Evolutionary conservation across 148 eudicot species (phyloP).

Genomic region (Chenopodium album): DNA sequence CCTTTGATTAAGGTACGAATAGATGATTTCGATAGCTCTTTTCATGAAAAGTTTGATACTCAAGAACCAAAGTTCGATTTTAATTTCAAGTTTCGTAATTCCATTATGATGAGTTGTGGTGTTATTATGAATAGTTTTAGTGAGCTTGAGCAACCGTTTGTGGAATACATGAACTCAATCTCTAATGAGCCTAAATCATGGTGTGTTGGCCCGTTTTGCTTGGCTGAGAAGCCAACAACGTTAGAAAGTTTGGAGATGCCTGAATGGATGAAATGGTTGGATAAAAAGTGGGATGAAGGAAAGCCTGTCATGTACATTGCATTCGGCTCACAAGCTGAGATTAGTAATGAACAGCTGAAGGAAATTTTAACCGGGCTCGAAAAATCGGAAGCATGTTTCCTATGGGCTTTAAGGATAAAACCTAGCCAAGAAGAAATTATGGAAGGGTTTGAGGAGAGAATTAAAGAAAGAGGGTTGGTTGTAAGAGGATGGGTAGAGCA

Average conservation of each 20-base stretch:
- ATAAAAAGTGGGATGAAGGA: conserved; percentile 31
- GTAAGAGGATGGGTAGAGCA: conserved; percentile 74
- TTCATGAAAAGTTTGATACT: conserved; percentile 24
- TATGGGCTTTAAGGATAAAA: conserved; percentile 63
- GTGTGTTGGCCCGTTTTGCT: conserved; percentile 66
- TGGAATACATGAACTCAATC: conserved; percentile 35
- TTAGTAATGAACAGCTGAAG: conserved; percentile 40
- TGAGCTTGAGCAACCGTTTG: conserved; percentile 48
- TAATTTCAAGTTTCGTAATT: conserved; percentile 11
- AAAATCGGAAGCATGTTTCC: conserved; percentile 42
- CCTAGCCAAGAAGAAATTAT: conserved; percentile 22
- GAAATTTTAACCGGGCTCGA: conserved; percentile 60
- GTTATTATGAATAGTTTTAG: conserved; percentile 47
- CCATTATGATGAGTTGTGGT: conserved; percentile 41
- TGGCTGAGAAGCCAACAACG: conserved; percentile 22
- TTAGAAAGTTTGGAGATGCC: conserved; percentile 23
- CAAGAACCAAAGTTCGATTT: conserved; percentile 43
- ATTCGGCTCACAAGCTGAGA: conserved; percentile 68
- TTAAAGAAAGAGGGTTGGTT: conserved; percentile 49
- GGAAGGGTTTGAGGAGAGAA: conserved; percentile 43
- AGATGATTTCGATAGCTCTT: conserved; percentile 40
- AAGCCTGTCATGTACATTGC: conserved; percentile 53
- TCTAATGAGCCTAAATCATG: conserved; percentile 33
- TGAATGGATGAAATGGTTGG: conserved; percentile 57
- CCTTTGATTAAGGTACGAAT: conserved; percentile 54